These are phyloP conservation scores for Colletotrichum sp. DNA, from an alignment of 2,329 filamentous ascomycete species.

Conservation along the genomic window DNA sequence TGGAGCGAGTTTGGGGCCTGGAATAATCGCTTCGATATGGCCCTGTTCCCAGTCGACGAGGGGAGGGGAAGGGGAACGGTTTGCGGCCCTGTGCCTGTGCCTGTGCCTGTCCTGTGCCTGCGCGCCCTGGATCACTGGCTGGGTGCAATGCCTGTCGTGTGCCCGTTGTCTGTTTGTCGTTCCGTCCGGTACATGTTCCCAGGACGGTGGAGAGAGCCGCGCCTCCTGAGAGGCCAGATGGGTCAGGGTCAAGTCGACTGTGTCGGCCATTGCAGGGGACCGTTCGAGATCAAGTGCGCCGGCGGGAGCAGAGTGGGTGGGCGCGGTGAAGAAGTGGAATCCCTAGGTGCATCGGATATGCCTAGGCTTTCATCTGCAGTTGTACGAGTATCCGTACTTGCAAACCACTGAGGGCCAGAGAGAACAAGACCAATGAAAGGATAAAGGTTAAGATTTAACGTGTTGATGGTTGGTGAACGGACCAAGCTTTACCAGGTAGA, in stretches of 20 bases:
- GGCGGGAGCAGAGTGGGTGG: not conserved
- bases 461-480: not conserved
- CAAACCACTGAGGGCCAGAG: not conserved
- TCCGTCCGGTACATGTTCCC: constrained; percentile 5
- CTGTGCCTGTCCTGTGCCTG: not conserved
- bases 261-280: not conserved
- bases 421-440: not conserved
- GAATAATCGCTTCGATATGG: not conserved
- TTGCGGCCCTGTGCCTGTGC: not conserved
- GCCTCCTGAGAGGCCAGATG: not conserved
- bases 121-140: not conserved
- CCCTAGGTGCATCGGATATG: not conserved
- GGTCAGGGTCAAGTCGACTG: not conserved
- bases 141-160: not conserved
- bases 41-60: not conserved
- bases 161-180: not conserved
- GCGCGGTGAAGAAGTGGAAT: not conserved
- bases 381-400: not conserved
- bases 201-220: not conserved
- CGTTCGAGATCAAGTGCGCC: constrained; percentile 8
- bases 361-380: not conserved
- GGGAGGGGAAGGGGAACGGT: not conserved
- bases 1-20: not conserved
- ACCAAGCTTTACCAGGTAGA: not conserved
- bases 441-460: not conserved